Percentiles rank a stretch among this genome's conserved stretches.
phyloP scores from a whole-genome alignment of 75 land plant species.

The Pinus albicaulis region DNA sequence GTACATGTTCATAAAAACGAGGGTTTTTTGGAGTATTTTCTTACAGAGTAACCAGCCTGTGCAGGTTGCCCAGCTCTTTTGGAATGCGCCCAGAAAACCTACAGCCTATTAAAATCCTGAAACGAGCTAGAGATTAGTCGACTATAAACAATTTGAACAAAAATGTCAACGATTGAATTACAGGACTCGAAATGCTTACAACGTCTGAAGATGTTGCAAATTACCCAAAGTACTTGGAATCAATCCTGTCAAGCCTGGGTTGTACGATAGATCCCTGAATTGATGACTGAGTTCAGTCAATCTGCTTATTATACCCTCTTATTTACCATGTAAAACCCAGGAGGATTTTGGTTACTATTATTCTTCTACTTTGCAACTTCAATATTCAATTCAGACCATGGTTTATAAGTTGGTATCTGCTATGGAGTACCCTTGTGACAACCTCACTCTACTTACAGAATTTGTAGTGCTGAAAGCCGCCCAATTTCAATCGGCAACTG shows the following conservation, averaged over 20 bases:
- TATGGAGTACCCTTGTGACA: too few relatives aligned
- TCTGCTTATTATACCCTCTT: not conserved
- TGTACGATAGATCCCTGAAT: conserved; percentile 59
- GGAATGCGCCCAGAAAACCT: conserved; percentile 52
- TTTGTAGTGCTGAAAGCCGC: conserved; percentile 25
- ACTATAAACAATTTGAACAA: not conserved
- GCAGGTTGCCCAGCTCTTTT: conserved; percentile 44
- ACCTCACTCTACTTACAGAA: not conserved
- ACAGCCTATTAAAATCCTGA: conserved; percentile 49
- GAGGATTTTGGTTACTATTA: not conserved
- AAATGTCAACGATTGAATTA: not conserved
- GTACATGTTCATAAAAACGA: not conserved
- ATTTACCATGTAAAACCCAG: too few relatives aligned
- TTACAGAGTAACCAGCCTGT: conserved; percentile 50
- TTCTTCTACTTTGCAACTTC: not conserved
- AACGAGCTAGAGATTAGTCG: not conserved
- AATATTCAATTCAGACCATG: too few relatives aligned
- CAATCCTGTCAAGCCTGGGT: conserved; percentile 40
- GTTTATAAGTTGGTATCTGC: too few relatives aligned
- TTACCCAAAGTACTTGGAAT: conserved; percentile 33
- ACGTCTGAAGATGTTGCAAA: conserved; percentile 26
- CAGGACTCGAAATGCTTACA: conserved; percentile 29
- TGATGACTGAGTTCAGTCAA: not conserved
- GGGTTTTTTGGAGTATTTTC: conserved; percentile 1
- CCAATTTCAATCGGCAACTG: conserved; percentile 40